Base-by-base conservation (phyloP, 2,329 filamentous ascomycete species). In the Elsinoe perseae region DNA sequence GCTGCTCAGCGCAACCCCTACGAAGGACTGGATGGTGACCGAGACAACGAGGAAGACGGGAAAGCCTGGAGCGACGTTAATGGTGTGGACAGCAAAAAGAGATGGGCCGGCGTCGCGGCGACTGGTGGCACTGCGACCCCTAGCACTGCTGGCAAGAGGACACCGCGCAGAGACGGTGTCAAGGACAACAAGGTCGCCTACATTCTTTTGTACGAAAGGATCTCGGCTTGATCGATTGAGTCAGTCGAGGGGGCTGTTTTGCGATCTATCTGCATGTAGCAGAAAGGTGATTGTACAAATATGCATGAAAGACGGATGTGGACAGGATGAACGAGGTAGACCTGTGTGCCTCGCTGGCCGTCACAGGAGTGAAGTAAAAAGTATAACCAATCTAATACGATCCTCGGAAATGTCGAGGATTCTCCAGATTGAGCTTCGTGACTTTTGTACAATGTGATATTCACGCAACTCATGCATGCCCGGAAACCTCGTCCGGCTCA, bases 181-280 rank as follows among this genome's bases (percentile, higher is more conserved):
- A 89, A 89, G 72, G 92, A 97, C 70, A 95, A 92, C 78, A 95
- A 95, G 78, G 92, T 96, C 58, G 93, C 93, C 3, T 98, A 98
- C 73, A 82, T 98, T 62, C 75, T 98, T 67, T 95, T 98, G 74
- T 98, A 98, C 71, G 86, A 96, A 75, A 83, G 83, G 65, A 81
- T 93, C 50, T 61, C 54, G 32, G 53, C 54, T 32, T 64, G 61
- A 63, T 44, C 27, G 27, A 10, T 14, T 23, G 30, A 21, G 16
- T 18, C 12, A 10, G 44, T n/a, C 16, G 25, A 14, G 32, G 4
- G n/a, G 12, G 32, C n/a, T 36, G 32, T 36, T 14, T 5, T 6
- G 32, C 32, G 32, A 36, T 36, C 3, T 6, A 3, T 4, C n/a
- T 36, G 32, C 32, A 36, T 36, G 40, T 27, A 21, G 21, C n/a